These are phyloP conservation scores for Juglanconis sp. DNA, from an alignment of 2,329 filamentous ascomycete genomes.

Conservation along the genomic window DNA sequence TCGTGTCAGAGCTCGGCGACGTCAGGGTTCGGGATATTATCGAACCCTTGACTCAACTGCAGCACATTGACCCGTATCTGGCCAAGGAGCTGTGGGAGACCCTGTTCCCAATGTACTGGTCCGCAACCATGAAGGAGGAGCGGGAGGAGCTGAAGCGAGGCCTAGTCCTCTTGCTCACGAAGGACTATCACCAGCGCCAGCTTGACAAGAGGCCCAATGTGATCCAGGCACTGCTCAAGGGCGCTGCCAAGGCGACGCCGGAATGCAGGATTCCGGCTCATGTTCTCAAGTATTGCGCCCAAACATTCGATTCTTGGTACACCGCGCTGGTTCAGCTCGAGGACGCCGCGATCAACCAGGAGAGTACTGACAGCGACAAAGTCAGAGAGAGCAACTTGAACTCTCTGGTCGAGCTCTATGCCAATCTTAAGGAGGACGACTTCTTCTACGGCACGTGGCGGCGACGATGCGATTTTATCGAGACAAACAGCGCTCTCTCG, in stretches of 20 bases:
- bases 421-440: conserved; percentile 88
- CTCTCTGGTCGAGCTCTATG: conserved; percentile 90
- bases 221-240: conserved; percentile 86
- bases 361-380: conserved; percentile 73
- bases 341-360: conserved; percentile 78
- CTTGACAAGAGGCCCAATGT: conserved; percentile 95
- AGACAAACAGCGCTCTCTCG: conserved; percentile 93
- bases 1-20: conserved; percentile 78
- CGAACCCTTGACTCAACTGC: conserved; percentile 85
- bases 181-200: conserved; percentile 92
- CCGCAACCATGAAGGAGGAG: conserved; percentile 81
- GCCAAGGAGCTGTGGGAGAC: conserved; percentile 88
- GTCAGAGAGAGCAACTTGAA: conserved; percentile 94
- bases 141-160: conserved; percentile 86
- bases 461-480: conserved; percentile 89
- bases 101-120: conserved; percentile 92
- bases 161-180: conserved; percentile 84
- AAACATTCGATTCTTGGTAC: conserved; percentile 96
- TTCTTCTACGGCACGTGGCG: conserved; percentile 98
- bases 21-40: conserved; percentile 85
- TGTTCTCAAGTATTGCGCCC: conserved; percentile 90
- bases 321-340: conserved; percentile 89
- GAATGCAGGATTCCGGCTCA: conserved; percentile 92
- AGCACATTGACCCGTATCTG: conserved; percentile 79
- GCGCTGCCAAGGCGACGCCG: conserved; percentile 78